Conservation (phyloP, 2,329 filamentous ascomycete species). For the Penicillium sp. region DNA sequence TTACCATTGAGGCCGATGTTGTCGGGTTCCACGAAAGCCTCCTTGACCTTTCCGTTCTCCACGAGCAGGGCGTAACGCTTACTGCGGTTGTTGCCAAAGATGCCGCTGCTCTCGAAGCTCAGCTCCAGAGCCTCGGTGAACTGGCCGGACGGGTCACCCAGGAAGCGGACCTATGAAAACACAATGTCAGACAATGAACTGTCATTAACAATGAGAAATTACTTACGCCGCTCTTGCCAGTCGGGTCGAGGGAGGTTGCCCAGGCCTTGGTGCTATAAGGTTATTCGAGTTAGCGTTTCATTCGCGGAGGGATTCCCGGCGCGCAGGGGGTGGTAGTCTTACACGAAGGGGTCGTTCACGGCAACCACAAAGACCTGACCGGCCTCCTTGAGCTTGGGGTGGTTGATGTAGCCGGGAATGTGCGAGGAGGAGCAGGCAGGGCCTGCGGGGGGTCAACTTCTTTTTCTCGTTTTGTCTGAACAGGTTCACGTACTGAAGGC, state of each 20-base stretch:
- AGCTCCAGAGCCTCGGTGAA: conserved; percentile 85
- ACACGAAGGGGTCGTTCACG: conserved; percentile 96
- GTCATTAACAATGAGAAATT: not conserved
- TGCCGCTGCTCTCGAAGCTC: conserved; percentile 71
- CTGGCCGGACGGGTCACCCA: conserved; percentile 73
- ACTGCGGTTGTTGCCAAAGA: conserved; percentile 79
- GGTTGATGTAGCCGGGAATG: conserved; percentile 81
- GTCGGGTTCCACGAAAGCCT: conserved; percentile 80
- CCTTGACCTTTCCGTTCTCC: conserved; percentile 80
- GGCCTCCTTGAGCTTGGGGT: conserved; percentile 72
- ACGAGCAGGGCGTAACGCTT: conserved; percentile 86
- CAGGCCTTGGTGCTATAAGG: conserved; percentile 79
- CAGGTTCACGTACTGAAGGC: conserved; percentile 60
- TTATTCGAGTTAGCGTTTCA: conserved; percentile 3
- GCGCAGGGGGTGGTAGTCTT: conserved; percentile 38
- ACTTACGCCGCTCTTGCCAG: conserved; percentile 71
- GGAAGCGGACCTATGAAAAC: conserved; percentile 73
- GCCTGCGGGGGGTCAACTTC: conserved; percentile 35
- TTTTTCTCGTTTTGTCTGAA: not conserved
- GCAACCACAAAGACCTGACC: conserved; percentile 86
- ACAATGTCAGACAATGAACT: not conserved
- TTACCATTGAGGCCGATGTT: conserved; percentile 77
- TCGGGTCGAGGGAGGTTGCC: conserved; percentile 73
- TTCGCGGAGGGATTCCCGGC: not conserved
- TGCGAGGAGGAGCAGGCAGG: conserved; percentile 68